Evolutionary conservation across 441 rosid genomes (phyloP), one percentile per base, ranked within the genome.

Genomic region (Adansonia grandidieri): DNA sequence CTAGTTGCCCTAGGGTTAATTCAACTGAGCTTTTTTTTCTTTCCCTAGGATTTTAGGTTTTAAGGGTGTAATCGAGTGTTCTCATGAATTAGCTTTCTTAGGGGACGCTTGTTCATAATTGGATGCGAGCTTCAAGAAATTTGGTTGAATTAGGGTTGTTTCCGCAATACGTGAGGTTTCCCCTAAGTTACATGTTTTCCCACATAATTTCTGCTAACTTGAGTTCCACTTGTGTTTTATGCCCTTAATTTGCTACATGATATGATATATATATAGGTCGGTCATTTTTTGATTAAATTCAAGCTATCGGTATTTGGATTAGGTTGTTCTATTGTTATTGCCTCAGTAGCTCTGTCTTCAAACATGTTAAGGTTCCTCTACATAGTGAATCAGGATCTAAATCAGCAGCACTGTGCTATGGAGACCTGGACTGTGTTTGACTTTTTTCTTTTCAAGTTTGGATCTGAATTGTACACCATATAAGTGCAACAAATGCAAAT

Each of bases 111-210:
- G 6, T 22, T 10, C 22, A 8, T 11, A n/a, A 2, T 53, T 72
- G 66, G 22, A 5, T 56, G 51, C 10, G 9, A 73, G 42, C 58
- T 9, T 73, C 22, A 15, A 56, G 63, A 22, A 77, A 17, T 79
- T 74, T 54, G 77, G 74, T 73, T 82, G 81, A 66, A 54, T 83
- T 85, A 82, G 87, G 87, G 82, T 78, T 86, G 42, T 64, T 76
- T 17, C 45, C 45, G 15, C 14, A 51, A 15, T 51, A 51, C 45
- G 4, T 4, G 7, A 28, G 45, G 61, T 28, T 71, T 71, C 22
- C 28, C 8, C 61, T 6, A 5, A 15, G 8, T 71, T 51, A 24
- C 20, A 51, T 71, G 10, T 70, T 71, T 24, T 37, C 42, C 32
- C 28, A 5, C 64, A n/a, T 32, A 72, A 32, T 71, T 71, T 15